phyloP scores from a whole-genome alignment of 108 stramenopile genomes.

The Asterionellopsis glacialis region DNA sequence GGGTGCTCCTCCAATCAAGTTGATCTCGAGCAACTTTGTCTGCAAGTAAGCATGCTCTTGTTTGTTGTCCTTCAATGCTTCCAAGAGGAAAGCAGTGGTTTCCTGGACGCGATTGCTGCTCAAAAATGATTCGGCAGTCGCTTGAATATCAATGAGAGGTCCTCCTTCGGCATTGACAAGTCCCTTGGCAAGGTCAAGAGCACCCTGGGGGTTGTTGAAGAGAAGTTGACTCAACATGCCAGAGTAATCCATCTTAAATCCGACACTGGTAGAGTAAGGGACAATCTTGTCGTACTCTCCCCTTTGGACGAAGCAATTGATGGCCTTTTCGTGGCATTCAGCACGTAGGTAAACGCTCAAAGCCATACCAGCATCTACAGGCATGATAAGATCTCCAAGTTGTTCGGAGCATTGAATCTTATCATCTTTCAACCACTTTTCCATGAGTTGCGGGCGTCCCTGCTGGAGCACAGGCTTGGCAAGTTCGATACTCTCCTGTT shows the following conservation, averaged over 20 bases:
- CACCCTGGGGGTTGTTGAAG: conserved; percentile 96
- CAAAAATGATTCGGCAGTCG: conserved; percentile 97
- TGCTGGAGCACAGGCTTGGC: conserved; percentile 95
- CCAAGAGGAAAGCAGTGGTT: conserved; percentile 96
- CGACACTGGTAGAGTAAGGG: conserved; percentile 93
- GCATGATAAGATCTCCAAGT: conserved; percentile 97
- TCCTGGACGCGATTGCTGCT: conserved; percentile 95
- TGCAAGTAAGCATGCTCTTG: conserved; percentile 98
- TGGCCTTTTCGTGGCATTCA: conserved; percentile 95
- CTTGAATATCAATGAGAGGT: conserved; percentile 93
- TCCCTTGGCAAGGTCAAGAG: conserved; percentile 94
- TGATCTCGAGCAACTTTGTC: conserved; percentile 99
- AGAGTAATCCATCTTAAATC: conserved; percentile 95
- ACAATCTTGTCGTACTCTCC: conserved; percentile 99
- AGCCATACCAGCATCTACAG: conserved; percentile 94
- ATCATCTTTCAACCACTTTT: conserved; percentile 99
- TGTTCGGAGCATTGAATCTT: conserved; percentile 91
- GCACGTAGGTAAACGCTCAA: conserved; percentile 95
- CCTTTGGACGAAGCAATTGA: conserved; percentile 96
- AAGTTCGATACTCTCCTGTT: conserved; percentile 97
- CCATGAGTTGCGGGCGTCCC: conserved; percentile 92
- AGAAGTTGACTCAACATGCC: conserved; percentile 96
- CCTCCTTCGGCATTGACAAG: conserved; percentile 93
- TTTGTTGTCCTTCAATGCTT: conserved; percentile 98
- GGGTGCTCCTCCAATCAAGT: conserved; percentile 97